Evolutionary conservation across 805 yeast genomes (phyloP), one percentile per base, ranked within the genome.

Genomic region (Candida chilensis): DNA sequence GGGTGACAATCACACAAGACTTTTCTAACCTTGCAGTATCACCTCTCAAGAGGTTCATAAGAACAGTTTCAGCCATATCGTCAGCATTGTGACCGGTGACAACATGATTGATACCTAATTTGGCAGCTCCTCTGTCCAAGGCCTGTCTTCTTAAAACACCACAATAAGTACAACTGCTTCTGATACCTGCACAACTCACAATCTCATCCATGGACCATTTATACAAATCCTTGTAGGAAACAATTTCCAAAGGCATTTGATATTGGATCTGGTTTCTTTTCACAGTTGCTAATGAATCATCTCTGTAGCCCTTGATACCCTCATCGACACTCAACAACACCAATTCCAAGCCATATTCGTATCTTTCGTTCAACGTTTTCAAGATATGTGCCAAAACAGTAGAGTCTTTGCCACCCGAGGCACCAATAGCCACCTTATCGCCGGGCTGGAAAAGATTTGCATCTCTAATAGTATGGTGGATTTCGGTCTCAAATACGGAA

Each of bases 191-290:
- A 50, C 92, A 84, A 1, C 88, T 77, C 2, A 92, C 99, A 30
- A 92, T 86, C 45, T 86, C 94, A 60, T 92, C 99, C 99, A 92
- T 92, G 9, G 95, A 85, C 99, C 99, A 92, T 46, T 88, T 78
- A 51, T 92, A 92, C 10, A 92, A 62, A 18, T 88, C 95, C 39
- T 75, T 75, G 45, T 92, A 92, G 10, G 95, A 82, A 4, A 92
- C 77, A 33, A 85, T 80, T 44, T 78, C 79, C 31, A 85, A 56
- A 1, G 86, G 87, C 66, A 85, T 67, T n/a, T 67, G 64, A 48
- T 85, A 85, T 52, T 92, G 98, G 17, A 62, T 57, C 53, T 86
- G 86, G 54, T 92, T 92, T 40, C 99, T 71, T 51, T 88, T 86
- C 28, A 92, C 99, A 0, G 99, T 92, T 16, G 96, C 97, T 31